Evolutionary conservation across 305 asterid genomes (phyloP).

Genomic region (Stenogyne calaminthoides): DNA sequence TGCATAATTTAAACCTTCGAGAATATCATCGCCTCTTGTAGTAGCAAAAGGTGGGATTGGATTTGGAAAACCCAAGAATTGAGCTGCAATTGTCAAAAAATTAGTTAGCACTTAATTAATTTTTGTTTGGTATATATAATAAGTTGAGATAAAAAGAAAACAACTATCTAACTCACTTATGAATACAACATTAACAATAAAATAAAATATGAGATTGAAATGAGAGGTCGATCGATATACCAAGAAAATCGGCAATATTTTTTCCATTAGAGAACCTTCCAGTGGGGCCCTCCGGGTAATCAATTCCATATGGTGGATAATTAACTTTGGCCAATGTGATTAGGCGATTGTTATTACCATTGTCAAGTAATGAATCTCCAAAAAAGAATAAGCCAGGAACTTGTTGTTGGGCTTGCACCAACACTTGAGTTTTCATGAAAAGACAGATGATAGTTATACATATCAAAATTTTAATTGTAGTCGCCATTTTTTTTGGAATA

Average conservation of each 20-base stretch:
- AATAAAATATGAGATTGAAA: not conserved
- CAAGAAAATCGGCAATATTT: conserved; percentile 37
- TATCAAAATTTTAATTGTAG: conserved; percentile 14
- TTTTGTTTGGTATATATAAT: not conserved
- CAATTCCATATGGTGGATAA: conserved; percentile 61
- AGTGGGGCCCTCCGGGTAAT: conserved; percentile 43
- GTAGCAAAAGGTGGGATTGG: conserved; percentile 44
- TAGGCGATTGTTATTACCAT: conserved; percentile 57
- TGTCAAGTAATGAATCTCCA: conserved; percentile 62
- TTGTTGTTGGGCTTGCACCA: conserved; percentile 34
- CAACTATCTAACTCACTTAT: too few species aligned
- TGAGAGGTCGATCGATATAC: conserved; percentile 4
- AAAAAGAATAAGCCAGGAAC: conserved; percentile 54
- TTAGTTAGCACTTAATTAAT: not conserved
- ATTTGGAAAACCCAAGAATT: conserved; percentile 38
- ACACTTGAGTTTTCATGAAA: not conserved
- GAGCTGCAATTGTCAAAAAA: conserved; percentile 38
- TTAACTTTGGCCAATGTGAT: conserved; percentile 42
- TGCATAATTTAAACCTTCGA: conserved; percentile 60
- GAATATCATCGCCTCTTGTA: conserved; percentile 30
- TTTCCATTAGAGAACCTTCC: conserved; percentile 55
- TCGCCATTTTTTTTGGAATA: conserved; percentile 20
- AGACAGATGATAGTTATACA: conserved; percentile 1
- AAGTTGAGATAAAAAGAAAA: too few species aligned
- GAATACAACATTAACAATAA: too few species aligned